phyloP scores from a whole-genome alignment of 192 early-diverging fungal genomes.

The Umbelopsis sp. region DNA sequence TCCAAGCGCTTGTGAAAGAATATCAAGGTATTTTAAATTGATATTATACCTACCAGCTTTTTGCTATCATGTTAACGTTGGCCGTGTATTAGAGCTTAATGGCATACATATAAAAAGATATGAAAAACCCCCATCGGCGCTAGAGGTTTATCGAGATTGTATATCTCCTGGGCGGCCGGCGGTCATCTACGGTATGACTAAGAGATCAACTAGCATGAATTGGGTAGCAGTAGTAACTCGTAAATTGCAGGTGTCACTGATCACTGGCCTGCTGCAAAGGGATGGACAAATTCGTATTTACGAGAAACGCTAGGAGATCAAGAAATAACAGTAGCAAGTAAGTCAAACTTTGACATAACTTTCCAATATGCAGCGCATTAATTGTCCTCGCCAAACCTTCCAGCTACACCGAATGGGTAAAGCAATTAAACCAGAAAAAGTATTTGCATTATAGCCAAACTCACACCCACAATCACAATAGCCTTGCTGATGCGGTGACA shows the following conservation, averaged over 20 bases:
- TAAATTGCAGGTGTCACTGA: conserved; percentile 30
- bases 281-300: conserved; percentile 55
- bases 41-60: no score
- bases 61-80: neutral
- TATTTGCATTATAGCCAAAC: neutral
- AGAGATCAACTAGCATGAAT: neutral
- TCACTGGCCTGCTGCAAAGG: conserved; percentile 46
- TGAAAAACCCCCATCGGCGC: conserved; percentile 39
- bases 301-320: conserved; percentile 31
- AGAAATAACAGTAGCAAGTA: conserved; percentile 50
- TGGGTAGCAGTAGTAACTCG: no score
- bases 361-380: neutral
- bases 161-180: conserved; percentile 50
- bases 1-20: conserved; percentile 22
- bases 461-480: neutral
- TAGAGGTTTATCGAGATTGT: conserved; percentile 44
- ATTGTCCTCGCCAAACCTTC: neutral
- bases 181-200: conserved; percentile 39
- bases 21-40: conserved; percentile 24
- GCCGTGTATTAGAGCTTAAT: conserved; percentile 30
- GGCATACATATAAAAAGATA: conserved; percentile 22
- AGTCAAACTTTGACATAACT: neutral
- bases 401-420: conserved; percentile 38
- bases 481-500: conserved; percentile 54
- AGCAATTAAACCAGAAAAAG: neutral